Evolutionary conservation across 257 asterid genomes (phyloP).

Genomic region (Petunia secreta): DNA sequence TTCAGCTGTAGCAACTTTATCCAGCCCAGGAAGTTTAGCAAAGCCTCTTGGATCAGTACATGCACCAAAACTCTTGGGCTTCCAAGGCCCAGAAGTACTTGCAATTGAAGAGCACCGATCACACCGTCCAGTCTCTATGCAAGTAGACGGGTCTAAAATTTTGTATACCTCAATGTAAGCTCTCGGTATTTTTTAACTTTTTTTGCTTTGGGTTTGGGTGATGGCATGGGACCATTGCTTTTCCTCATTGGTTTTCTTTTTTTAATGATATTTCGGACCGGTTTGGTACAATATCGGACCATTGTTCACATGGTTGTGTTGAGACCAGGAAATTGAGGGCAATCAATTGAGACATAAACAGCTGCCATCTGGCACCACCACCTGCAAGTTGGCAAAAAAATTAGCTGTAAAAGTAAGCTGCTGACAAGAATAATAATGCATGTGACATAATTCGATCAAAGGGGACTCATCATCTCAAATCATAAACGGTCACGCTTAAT

Average conservation of each 20-base stretch:
- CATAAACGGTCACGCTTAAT: constrained; percentile 12
- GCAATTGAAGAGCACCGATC: neutral
- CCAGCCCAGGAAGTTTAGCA: too few species aligned
- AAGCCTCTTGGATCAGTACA: neutral
- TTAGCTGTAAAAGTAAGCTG: constrained; percentile 12
- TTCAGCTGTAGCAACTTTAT: neutral
- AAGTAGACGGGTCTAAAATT: neutral
- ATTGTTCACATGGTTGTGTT: neutral
- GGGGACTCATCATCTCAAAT: neutral
- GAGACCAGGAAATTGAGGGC: neutral
- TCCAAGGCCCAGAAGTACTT: neutral
- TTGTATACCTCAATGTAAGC: neutral
- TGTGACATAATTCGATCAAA: constrained; percentile 14
- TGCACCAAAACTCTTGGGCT: neutral
- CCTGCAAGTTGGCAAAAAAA: constrained; percentile 21
- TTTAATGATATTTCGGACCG: neutral
- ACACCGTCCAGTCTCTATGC: neutral
- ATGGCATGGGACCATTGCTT: neutral
- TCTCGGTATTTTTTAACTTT: neutral
- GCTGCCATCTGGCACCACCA: constrained; percentile 27
- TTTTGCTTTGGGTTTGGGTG: neutral
- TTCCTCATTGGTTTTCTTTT: neutral
- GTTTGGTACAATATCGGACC: neutral
- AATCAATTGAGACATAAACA: neutral
- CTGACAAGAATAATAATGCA: neutral